Base-by-base conservation (phyloP, 352 stramenopile species). In the Phytophthora aleatoria region DNA sequence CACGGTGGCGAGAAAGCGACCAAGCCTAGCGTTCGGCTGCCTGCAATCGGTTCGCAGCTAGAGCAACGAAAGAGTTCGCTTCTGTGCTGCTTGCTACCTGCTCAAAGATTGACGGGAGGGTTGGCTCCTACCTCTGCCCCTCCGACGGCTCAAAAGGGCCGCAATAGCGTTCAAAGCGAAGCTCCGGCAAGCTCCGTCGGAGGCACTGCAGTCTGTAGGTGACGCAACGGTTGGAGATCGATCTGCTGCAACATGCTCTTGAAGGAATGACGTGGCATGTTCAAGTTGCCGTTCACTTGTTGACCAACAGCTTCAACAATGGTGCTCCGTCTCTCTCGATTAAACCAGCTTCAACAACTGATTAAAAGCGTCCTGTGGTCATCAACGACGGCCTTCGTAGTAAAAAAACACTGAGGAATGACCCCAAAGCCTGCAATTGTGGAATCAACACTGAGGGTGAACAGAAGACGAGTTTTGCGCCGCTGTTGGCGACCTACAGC, bases 41-140 rank as follows among this genome's bases (percentile, higher is more conserved):
- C 57, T n/a, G n/a, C 13, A 27, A 30, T 73, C 1, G 30, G 15
- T 5, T 35, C 61, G 1, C 57, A 27, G 24, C 35, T 41, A 27
- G 13, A 52, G 26, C 39, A 35, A 33, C 39, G 12, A 5, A 38
- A 51, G 4, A 27, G 30, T 30, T 42, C 50, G 4, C 50, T 81
- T 13, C 49, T 78, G 60, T 81, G 73, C 48, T 76, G 73, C 11
- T 41, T 81, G 31, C 52, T 81, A 15, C 69, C 73, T 8, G 26
- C 54, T 0, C 57, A 74, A 63, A 45, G 48, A 4, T 51, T 44
- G 4, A 16, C 31, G 11, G n/a, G 11, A 2, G 44, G 12, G 1
- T 30, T 35, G 2, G 20, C 43, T 12, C 28, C 45, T 13, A 33
- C 33, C 5, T 33, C 49, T 45, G 35, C 42, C 26, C 33, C 35